Evolutionary conservation across 176 grass and related monocot species (phyloP).

Genomic region (Phragmites australis): DNA sequence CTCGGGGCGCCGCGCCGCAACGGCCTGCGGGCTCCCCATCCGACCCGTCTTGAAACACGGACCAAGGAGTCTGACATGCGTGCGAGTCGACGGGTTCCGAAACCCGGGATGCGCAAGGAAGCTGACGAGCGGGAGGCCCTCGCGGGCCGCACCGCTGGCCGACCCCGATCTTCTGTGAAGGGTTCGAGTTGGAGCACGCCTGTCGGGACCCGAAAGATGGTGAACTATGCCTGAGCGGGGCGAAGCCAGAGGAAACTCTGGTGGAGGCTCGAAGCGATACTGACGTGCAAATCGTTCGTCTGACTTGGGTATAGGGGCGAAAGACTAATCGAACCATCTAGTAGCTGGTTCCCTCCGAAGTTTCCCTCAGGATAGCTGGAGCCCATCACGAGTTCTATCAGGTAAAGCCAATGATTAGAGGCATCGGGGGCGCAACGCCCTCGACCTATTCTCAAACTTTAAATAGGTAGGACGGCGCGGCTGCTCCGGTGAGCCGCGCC

Average conservation of each 20-base stretch:
- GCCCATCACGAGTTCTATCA: constrained; percentile 66
- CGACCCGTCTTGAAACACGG: constrained; percentile 5
- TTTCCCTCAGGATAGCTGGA: constrained; percentile 77
- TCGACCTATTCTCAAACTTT: constrained; percentile 94
- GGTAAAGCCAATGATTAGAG: constrained; percentile 94
- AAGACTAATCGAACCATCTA: constrained; percentile 97
- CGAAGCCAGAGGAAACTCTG: constrained; percentile 81
- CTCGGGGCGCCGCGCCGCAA: neutral
- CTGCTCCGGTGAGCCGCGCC: constrained; percentile 26
- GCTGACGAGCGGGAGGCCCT: neutral
- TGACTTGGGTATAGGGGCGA: constrained; percentile 89
- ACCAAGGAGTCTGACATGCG: neutral
- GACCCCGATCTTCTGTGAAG: constrained; percentile 67
- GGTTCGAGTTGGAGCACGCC: constrained; percentile 76
- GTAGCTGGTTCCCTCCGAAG: constrained; percentile 87
- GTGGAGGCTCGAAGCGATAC: constrained; percentile 83
- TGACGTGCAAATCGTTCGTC: constrained; percentile 83
- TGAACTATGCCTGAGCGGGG: constrained; percentile 80
- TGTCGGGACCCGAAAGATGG: constrained; percentile 87
- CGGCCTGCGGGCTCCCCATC: neutral
- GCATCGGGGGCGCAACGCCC: constrained; percentile 73
- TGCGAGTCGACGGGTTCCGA: too few relatives aligned
- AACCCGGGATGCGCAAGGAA: too few relatives aligned
- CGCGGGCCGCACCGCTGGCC: constrained; percentile 42
- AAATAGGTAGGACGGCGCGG: constrained; percentile 56